These are phyloP conservation scores for Mikania micrantha DNA, from an alignment of 129 eudicot species.

Conservation along the genomic window DNA sequence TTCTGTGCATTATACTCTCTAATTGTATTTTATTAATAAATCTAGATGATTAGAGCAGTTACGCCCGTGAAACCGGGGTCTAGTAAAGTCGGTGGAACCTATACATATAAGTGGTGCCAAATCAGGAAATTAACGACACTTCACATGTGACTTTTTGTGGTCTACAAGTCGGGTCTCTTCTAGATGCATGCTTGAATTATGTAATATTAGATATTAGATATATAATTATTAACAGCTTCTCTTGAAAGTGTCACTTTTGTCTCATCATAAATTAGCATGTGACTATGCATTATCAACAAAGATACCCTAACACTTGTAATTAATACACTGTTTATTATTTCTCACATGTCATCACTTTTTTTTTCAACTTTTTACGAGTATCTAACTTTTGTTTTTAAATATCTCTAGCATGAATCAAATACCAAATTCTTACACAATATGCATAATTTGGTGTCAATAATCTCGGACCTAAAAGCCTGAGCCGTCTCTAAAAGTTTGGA, in stretches of 20 bases:
- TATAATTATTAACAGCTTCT: constrained; percentile 21
- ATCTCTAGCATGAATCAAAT: background rate
- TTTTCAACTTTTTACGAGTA: background rate
- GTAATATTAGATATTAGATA: background rate
- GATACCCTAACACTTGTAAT: background rate
- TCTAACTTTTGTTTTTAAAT: background rate
- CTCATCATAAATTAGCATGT: constrained; percentile 11
- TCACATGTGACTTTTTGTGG: constrained; percentile 32
- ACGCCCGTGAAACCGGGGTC: background rate
- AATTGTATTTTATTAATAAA: no score
- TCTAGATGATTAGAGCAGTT: background rate
- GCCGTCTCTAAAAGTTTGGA: no score
- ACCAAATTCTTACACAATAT: no score
- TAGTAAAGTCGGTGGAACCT: background rate
- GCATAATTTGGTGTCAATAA: no score
- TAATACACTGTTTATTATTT: background rate
- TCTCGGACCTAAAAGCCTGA: no score
- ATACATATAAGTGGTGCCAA: background rate
- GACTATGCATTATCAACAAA: constrained; percentile 23
- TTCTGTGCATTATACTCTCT: no score
- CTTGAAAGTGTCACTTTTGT: constrained; percentile 24
- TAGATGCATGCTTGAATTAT: background rate
- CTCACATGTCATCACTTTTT: no score
- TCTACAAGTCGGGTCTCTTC: constrained; percentile 14
- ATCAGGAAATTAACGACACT: background rate